Evolutionary conservation across 139 green algal species (phyloP).

Genomic region (Micractinium conductrix): DNA sequence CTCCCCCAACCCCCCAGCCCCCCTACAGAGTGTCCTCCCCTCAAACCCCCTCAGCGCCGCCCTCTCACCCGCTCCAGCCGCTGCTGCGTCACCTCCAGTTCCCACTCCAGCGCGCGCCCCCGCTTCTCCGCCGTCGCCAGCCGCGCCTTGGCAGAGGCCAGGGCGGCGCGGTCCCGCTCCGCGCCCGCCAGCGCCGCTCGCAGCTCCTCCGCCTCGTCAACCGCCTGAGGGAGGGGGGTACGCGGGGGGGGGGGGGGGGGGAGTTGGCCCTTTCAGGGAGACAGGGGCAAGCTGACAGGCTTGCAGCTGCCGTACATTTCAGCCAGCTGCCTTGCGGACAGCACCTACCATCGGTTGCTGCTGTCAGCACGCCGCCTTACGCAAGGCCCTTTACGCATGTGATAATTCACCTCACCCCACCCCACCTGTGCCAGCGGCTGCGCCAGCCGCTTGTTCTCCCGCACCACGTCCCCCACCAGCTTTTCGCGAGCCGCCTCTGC

Average conservation of each 20-base stretch:
- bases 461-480: slow-evolving; percentile 82
- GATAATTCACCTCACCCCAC: too few species aligned
- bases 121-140: slow-evolving; percentile 81
- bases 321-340: too few species aligned
- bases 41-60: neutral
- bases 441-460: slow-evolving; percentile 90
- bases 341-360: too few species aligned
- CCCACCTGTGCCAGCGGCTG: slow-evolving; percentile 78
- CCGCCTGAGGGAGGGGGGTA: slow-evolving; percentile 51
- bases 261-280: too few species aligned
- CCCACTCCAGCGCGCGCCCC: slow-evolving; percentile 87
- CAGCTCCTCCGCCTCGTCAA: slow-evolving; percentile 85
- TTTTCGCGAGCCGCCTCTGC: slow-evolving; percentile 87
- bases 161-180: slow-evolving; percentile 82
- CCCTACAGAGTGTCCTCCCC: neutral
- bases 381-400: too few species aligned
- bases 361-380: too few species aligned
- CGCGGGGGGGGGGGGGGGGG: too few species aligned
- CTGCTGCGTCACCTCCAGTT: slow-evolving; percentile 85
- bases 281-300: too few species aligned
- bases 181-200: slow-evolving; percentile 69
- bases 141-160: slow-evolving; percentile 76
- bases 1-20: neutral
- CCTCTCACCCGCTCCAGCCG: slow-evolving; percentile 38
- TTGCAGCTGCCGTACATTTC: too few species aligned